Evolutionary conservation across 495 filamentous ascomycete species (phyloP).

Genomic region (Neurospora hispaniola): DNA sequence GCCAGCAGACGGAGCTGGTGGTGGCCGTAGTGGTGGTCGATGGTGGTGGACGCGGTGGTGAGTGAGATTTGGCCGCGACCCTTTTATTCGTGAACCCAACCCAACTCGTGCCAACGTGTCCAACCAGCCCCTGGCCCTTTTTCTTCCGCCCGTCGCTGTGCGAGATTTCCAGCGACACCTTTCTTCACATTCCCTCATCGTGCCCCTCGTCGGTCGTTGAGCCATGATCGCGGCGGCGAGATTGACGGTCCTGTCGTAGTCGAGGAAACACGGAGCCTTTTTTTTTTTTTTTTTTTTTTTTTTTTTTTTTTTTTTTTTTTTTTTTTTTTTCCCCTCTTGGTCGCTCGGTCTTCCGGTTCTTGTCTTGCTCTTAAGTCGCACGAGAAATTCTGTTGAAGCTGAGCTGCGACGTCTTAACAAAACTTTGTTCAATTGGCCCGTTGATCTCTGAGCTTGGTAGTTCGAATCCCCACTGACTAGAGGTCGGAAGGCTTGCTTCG

Average conservation of each 20-base stretch:
- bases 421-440: constrained; percentile 16
- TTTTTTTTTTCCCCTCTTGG: background rate
- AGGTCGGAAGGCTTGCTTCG: constrained; percentile 16
- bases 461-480: constrained; percentile 11
- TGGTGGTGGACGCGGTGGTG: background rate
- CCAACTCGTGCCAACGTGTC: background rate
- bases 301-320: background rate
- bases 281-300: background rate
- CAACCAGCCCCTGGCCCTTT: background rate
- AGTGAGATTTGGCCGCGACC: background rate
- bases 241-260: background rate
- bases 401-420: constrained; percentile 5
- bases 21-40: background rate
- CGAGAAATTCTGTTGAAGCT: constrained; percentile 5
- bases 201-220: background rate
- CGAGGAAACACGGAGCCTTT: background rate
- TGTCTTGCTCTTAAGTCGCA: constrained; percentile 7
- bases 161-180: background rate
- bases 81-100: background rate
- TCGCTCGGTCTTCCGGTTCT: constrained; percentile 6
- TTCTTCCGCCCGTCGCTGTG: background rate
- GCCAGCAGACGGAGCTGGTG: background rate
- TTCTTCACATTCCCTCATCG: background rate
- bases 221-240: background rate
- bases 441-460: background rate